Evolutionary conservation across 139 green algal genomes (phyloP).

Genomic region (Coelastrella sp.): DNA sequence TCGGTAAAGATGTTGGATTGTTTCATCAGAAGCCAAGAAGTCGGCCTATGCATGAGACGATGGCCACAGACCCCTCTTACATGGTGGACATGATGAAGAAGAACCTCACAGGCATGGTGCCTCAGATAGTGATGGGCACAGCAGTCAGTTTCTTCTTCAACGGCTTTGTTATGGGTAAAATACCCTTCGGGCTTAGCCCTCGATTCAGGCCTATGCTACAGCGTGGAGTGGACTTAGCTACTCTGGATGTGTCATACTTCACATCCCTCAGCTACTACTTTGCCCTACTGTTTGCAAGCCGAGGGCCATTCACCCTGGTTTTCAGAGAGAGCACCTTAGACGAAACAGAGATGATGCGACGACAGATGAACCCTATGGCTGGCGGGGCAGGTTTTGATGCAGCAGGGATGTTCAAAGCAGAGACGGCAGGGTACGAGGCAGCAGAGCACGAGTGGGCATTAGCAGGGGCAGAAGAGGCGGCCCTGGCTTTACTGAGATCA

Average conservation of each 20-base stretch:
- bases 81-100: slow-evolving; percentile 96
- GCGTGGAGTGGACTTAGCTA: slow-evolving; percentile 89
- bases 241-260: slow-evolving; percentile 93
- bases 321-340: slow-evolving; percentile 90
- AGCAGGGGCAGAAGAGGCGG: slow-evolving; percentile 70
- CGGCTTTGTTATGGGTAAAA: slow-evolving; percentile 93
- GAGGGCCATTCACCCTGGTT: slow-evolving; percentile 84
- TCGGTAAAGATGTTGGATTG: slow-evolving; percentile 33
- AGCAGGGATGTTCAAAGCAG: slow-evolving; percentile 77
- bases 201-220: slow-evolving; percentile 93
- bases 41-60: slow-evolving; percentile 80
- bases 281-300: slow-evolving; percentile 87
- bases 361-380: slow-evolving; percentile 82
- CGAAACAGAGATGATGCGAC: slow-evolving; percentile 83
- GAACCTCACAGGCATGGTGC: slow-evolving; percentile 66
- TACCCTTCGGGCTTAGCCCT: slow-evolving; percentile 89
- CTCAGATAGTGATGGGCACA: slow-evolving; percentile 84
- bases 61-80: slow-evolving; percentile 89
- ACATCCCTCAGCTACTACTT: slow-evolving; percentile 94
- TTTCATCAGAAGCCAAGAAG: slow-evolving; percentile 72
- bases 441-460: slow-evolving; percentile 80
- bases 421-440: slow-evolving; percentile 65
- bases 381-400: slow-evolving; percentile 69
- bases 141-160: slow-evolving; percentile 86
- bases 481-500: slow-evolving; percentile 57